Evolutionary conservation across 2,329 filamentous ascomycete genomes (phyloP), one percentile per base, ranked within the genome.

Genomic region (Beauveria medogensis): DNA sequence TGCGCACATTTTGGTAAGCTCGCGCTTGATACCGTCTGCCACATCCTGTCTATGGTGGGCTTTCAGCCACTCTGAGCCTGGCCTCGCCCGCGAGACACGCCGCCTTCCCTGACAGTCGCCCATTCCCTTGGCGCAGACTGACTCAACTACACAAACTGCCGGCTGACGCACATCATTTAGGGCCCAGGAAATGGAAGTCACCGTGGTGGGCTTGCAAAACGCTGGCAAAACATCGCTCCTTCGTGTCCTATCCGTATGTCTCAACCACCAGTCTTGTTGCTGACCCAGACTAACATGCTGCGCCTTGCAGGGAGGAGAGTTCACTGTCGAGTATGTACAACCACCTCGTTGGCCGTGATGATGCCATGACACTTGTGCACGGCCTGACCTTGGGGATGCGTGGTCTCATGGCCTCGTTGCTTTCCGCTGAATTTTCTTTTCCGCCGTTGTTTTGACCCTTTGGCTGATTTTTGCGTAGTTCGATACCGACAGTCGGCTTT

Each of bases 121-220:
- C 46, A 14, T 20, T 1, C 18, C 18, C 20, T 16, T 16, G n/a
- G 52, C 9, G 18, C 40, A 30, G 18, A 20, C 46, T 34, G 30
- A 28, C 34, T 56, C 43, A n/a, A 22, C 43, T 51, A 30, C 20
- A 37, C 26, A 34, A 28, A 34, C 20, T 22, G 16, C 46, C 43
- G 30, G 24, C 58, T 62, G 53, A 62, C 44, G 37, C 43, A 50
- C 34, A 48, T n/a, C 22, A 5, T 62, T 64, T 66, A 97, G 93
- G 94, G 92, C 93, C 68, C 96, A 92, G 67, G 94, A 99, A 80
- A 97, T 99, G 92, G 94, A 99, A 78, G 93, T 99, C 73, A 97
- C 94, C 68, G 96, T 99, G 89, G 93, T 99, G 74, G 94, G 94
- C 26, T 80, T 99, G 72, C 94, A 99, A 74, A 97, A 97, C 78